Base-by-base conservation (phyloP, 2,329 filamentous ascomycete genomes). In the Sporothrix phasma region DNA sequence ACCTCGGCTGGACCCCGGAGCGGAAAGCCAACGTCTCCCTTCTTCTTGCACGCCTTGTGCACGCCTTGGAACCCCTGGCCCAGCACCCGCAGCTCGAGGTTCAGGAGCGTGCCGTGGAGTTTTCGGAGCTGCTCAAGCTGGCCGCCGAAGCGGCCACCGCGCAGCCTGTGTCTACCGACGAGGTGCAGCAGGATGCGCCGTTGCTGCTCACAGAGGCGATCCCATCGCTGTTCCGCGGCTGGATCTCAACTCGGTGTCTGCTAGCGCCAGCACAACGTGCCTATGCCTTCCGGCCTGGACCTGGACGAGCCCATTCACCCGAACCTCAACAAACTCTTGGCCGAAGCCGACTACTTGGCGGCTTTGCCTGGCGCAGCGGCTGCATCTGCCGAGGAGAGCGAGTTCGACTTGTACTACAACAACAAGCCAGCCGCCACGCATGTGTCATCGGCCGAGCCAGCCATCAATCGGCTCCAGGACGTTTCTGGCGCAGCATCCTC, bases 71-170 rank as follows among this genome's bases (percentile, higher is more conserved):
- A 70, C 84, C 87, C 0, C 76, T 97, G 17, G 85, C 87, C 0
- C 80, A 87, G 46, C 91, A 97, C 73, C 92, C 93, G 0, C 90
- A 87, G 70, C 80, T 99, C 1, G 94, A 99, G 73, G 92, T 99
- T 3, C 94, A 99, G 75, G 94, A 97, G 74, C 85, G 94, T 64
- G 88, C 92, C 3, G 92, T 97, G 1, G 92, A 97, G 72, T 95
- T 96, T 70, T 82, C 92, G 0, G 94, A 99, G 73, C 80, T 97
- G 13, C 84, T 97, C 71, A 91, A 91, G 65, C 80, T 99, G 51
- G 91, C 90, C 2, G 86, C 87, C 1, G 94, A 99, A 76, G 92
- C 93, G 15, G 84, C 84, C 3, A 82, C 86, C 8, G 85, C 81
- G 1, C 88, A 92, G 66, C 80, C 83, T 11, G 77, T 83, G 15